These are phyloP conservation scores for Epichloe typhina DNA, from an alignment of 2,329 filamentous ascomycete species.

Conservation along the genomic window DNA sequence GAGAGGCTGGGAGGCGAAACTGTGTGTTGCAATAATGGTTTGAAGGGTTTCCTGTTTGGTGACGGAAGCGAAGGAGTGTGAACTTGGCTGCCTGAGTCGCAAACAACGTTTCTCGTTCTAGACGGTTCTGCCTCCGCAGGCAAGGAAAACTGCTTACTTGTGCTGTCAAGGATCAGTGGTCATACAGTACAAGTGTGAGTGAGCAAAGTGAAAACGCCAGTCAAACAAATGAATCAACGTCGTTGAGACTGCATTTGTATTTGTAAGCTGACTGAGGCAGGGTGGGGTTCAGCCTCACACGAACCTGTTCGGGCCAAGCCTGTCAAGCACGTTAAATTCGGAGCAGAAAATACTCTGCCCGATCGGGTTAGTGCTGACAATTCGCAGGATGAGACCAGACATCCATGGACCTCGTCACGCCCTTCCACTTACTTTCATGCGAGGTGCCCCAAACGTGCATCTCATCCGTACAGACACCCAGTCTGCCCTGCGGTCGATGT, in stretches of 20 bases:
- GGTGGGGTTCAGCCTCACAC: too few relatives aligned
- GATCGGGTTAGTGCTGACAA: neutral
- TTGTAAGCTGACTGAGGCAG: slow-evolving; percentile 3
- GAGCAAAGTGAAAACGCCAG: neutral
- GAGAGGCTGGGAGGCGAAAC: too few relatives aligned
- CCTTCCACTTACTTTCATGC: neutral
- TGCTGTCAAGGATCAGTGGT: neutral
- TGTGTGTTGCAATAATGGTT: too few relatives aligned
- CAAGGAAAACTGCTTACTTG: neutral
- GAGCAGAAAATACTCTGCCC: too few relatives aligned
- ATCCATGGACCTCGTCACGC: neutral
- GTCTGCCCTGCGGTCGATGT: too few relatives aligned
- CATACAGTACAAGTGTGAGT: neutral
- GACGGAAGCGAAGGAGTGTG: slow-evolving; percentile 3
- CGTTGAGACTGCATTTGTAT: neutral
- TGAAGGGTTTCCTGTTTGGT: neutral
- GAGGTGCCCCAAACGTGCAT: neutral
- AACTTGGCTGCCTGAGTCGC: slow-evolving; percentile 24
- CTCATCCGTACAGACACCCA: too few relatives aligned
- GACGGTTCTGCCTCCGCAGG: neutral
- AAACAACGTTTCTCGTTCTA: slow-evolving; percentile 14
- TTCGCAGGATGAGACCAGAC: too few relatives aligned
- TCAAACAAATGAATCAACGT: neutral
- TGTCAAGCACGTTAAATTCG: neutral
- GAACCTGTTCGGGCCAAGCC: too few relatives aligned